Evolutionary conservation across 1,284 basidiomycete genomes (phyloP), one percentile per base, ranked within the genome.

Genomic region (Leccinum fuscescens): DNA sequence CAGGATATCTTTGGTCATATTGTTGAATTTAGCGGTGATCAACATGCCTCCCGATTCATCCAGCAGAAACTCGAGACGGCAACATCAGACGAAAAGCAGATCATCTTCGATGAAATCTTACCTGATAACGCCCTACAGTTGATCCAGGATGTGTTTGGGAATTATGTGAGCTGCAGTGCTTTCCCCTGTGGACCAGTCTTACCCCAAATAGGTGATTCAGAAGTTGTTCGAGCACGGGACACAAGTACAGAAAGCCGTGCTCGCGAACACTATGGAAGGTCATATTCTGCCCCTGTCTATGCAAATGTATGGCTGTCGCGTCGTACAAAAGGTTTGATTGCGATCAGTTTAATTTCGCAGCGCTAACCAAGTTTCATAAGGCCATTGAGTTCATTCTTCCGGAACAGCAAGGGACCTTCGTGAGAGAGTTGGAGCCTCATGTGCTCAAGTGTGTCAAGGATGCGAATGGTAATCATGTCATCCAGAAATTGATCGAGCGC

Each of bases 271-370:
- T 46, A 92, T 99, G 84, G 88, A 94, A 70, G 88, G 88, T 0
- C 88, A 92, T 67, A 82, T 96, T 35, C 77, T 95, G 4, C 76
- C 83, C 9, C 79, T 99, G 51, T 92, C 94, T 3, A 79, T 93
- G 60, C 93, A 98, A 71, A 95, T 97, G 84, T 99, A 99, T 75
- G 96, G 96, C 6, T 99, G 96, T 74, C 85, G 92, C n/a, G 91
- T 93, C 4, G 88, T 93, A 20, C 92, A 93, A 72, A 93, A 92
- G 86, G 92, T 91, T 57, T 6, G 1, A 17, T 14, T 49, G 54
- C 58, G 44, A 56, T 54, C 22, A 46, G 58, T 14, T 14, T 55
- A 46, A 52, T 57, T 56, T 37, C 2, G 31, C 53, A 33, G 46
- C 22, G 37, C 53, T 62, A 49, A 67, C 58, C 42, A 35, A 35